Base-by-base conservation (phyloP, 2,329 filamentous ascomycete genomes). In the Microcera coccophila region DNA sequence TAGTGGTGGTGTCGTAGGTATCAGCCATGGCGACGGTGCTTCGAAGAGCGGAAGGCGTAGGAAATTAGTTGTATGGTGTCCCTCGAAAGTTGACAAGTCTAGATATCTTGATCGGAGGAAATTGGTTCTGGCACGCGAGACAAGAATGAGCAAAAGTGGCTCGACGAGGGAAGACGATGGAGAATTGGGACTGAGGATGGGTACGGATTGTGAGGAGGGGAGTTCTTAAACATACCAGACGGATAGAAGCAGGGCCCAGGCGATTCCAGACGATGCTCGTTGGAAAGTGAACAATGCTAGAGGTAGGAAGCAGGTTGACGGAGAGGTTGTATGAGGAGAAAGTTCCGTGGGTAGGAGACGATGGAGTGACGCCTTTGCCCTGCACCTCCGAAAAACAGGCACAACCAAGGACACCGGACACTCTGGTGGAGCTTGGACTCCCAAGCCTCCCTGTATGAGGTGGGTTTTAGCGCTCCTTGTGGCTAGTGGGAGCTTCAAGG, bases 1-100 rank as follows among this genome's bases (percentile, higher is more conserved):
- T 57, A 44, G 63, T 57, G 52, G 61, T 44, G 48, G 58, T 39
- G 51, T 51, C 35, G 42, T 28, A 74, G 33, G 12, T 35, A 32
- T 44, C 41, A 21, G 41, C 41, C 41, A 44, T 44, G 7, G 41
- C 32, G 36, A 39, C 21, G 22, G 52, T 52, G 52, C 12, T 11
- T 16, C 9, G 26, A 22, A 11, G 9, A 11, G 24, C 24, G 15
- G 18, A 8, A 10, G 31, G 32, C 18, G 32, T 12, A 35, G 32
- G 17, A 11, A 12, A 16, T 35, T n/a, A n/a, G n/a, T n/a, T n/a
- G n/a, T n/a, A n/a, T 33, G 29, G 7, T 34, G 15, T 15, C 12
- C 15, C 32, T 34, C 15, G 19, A 11, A 3, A 12, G 16, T 22
- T 5, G 31, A 18, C 21, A 24, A 28, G 32, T 32, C 29, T 26